Evolutionary conservation across 2,329 filamentous ascomycete genomes (phyloP), one percentile per base, ranked within the genome.

Genomic region (Exophiala lecanii-corni): DNA sequence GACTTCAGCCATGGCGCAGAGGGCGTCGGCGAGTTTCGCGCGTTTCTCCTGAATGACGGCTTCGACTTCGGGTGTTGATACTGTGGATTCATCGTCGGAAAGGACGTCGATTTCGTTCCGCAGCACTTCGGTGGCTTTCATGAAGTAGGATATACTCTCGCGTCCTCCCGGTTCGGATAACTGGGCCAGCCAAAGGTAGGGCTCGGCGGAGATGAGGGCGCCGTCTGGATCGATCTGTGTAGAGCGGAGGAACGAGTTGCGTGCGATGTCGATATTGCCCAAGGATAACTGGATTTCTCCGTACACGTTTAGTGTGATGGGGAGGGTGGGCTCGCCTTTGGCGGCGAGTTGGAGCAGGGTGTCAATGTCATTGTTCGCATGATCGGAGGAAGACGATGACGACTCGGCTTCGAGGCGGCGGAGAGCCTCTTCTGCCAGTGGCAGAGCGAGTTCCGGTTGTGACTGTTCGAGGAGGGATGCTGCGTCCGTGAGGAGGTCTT

Each of bases 1-100:
- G 37, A 98, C 88, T 69, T 98, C 92, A 5, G 87, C 82, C 48
- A 97, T 87, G 19, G 86, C 88, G 66, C 94, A 98, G 25, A 98
- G 75, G n/a, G 89, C 87, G 56, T 88, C 88, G 2, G 89, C 87
- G 25, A 97, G 74, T 66, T 92, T 92, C 53, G 75, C 73, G 62
- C 84, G 84, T 71, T 87, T 86, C 47, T 64, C 51, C n/a, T 50
- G 39, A 9, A 55, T 40, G 7, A 50, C 38, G n/a, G 12, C 25
- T 13, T 17, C 33, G 13, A 18, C 17, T 26, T 26, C 23, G 12
- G 23, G 23, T 26, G 23, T 12, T 7, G 12, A 12, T 6, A 12
- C 23, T 12, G 28, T 30, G 3, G 33, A 41, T 3, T 46, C 28
- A 19, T 32, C 41, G 40, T 57, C 53, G 15, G 57, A 58, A 3